Conservation (phyloP, 1,284 basidiomycete species). For the Apiotrichum mycotoxinovorans region DNA sequence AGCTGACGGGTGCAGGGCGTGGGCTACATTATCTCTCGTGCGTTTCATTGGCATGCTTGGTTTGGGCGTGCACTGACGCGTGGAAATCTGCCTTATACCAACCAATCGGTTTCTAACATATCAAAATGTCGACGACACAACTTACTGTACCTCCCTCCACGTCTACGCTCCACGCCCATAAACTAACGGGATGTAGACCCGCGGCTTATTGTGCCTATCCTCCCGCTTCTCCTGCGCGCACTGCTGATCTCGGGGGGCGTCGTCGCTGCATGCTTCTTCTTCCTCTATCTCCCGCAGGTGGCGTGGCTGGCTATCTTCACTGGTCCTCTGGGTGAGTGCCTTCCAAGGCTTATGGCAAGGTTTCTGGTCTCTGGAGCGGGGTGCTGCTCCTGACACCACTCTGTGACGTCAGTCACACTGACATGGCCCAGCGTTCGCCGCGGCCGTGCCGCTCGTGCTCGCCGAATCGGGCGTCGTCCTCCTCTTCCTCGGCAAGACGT, state of each 20-base stretch:
- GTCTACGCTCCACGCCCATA: neutral
- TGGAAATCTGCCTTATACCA: neutral
- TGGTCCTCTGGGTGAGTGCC: constrained; percentile 56
- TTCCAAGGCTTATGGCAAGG: neutral
- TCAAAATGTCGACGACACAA: too few species aligned
- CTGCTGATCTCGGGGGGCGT: constrained; percentile 44
- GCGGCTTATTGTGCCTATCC: constrained; percentile 44
- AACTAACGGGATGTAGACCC: constrained; percentile 48
- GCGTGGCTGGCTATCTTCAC: constrained; percentile 62
- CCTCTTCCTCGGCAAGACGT: constrained; percentile 53
- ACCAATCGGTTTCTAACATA: too few species aligned
- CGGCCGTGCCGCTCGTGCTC: constrained; percentile 52
- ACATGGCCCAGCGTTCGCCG: constrained; percentile 50
- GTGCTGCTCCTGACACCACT: neutral
- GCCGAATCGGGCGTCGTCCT: constrained; percentile 53
- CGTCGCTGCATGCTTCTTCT: constrained; percentile 57
- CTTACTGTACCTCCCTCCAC: too few species aligned
- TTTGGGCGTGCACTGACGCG: neutral
- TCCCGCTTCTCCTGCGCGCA: constrained; percentile 46
- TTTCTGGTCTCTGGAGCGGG: too few species aligned
- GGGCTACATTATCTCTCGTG: constrained; percentile 46
- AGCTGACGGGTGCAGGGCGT: constrained; percentile 39
- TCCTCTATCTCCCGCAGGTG: constrained; percentile 67
- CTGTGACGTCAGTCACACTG: constrained; percentile 2
- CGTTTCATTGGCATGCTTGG: constrained; percentile 3